Evolutionary conservation across 441 rosid species (phyloP), one percentile per base, ranked within the genome.

Genomic region (Syzygium syzygioides): DNA sequence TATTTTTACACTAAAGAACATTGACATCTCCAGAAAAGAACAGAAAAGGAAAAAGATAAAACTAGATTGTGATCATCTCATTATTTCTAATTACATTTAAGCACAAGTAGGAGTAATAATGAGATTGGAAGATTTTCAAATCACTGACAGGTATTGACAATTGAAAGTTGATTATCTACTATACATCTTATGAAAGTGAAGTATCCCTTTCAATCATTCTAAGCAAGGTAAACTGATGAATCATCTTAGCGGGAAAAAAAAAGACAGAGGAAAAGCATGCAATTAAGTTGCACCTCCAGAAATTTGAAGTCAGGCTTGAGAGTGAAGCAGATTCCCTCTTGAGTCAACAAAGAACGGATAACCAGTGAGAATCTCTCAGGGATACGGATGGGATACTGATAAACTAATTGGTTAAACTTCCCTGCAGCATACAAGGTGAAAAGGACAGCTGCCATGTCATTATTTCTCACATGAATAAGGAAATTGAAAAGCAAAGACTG

Each of bases 341-440:
- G 99, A 9, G 99, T 97, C 92, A 96, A 92, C 89, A 97, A 91
- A 89, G 99, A 96, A 79, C 99, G 98, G 87, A 97, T 96, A 87
- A 97, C 99, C 88, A 96, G 98, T 86, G 99, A 97, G 91, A 97
- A 97, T 91, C 98, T 93, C 94, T 97, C 99, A 2, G 99, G 99
- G 90, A 97, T 97, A 89, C 99, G 99, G 79, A 97, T 96, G 56
- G 98, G 99, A 92, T 96, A 97, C 91, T 97, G 91, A 89, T 97
- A 97, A 88, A 96, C 99, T 90, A 96, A 91, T 89, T 94, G 97
- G 90, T 97, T 96, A 89, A 97, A 97, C 90, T 96, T 95, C 71
- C 99, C 99, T 97, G 95, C 91, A 88, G 54, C 34, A 79, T 57
- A 86, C 55, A 90, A 34, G 86, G 19, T 34, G 88, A 48, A 88